Evolutionary conservation across 2,329 filamentous ascomycete species (phyloP).

Genomic region (Pseudogymnoascus sp.): DNA sequence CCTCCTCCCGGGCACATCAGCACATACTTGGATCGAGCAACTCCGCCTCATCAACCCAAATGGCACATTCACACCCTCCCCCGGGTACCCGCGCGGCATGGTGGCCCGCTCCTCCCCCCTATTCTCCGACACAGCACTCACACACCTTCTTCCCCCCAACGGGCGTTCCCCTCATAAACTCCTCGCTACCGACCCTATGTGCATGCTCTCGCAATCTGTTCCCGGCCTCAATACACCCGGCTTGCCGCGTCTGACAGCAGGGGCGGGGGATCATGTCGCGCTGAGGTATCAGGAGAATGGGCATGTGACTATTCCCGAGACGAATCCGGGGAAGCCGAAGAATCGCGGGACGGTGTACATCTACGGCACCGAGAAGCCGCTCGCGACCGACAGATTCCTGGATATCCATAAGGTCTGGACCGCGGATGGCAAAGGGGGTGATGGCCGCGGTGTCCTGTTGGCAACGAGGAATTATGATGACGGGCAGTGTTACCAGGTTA

Average conservation of each 20-base stretch:
- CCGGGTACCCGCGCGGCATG: conserved; percentile 67
- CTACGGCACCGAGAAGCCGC: conserved; percentile 62
- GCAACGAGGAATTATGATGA: conserved; percentile 78
- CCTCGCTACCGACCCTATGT: conserved; percentile 40
- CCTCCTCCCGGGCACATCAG: conserved; percentile 24
- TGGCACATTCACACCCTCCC: conserved; percentile 62
- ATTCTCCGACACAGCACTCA: conserved; percentile 52
- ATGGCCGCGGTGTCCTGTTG: conserved; percentile 67
- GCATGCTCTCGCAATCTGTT: conserved; percentile 12
- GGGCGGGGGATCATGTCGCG: conserved; percentile 57
- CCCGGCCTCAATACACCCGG: conserved; percentile 12
- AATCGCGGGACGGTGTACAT: conserved; percentile 69
- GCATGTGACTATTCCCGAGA: conserved; percentile 58
- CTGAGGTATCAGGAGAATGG: conserved; percentile 69
- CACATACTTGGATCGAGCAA: conserved; percentile 77
- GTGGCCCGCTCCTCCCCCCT: conserved; percentile 45
- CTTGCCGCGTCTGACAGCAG: conserved; percentile 33
- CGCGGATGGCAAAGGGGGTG: conserved; percentile 66
- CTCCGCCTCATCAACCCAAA: conserved; percentile 62
- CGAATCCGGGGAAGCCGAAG: conserved; percentile 51
- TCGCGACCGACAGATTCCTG: conserved; percentile 41
- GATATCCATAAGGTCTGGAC: conserved; percentile 70
- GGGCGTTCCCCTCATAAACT: conserved; percentile 44
- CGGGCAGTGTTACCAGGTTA: conserved; percentile 76
- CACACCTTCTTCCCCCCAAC: conserved; percentile 22